These are phyloP conservation scores for Nicotiana attenuata DNA, from an alignment of 257 asterid genomes.

Conservation along the genomic window DNA sequence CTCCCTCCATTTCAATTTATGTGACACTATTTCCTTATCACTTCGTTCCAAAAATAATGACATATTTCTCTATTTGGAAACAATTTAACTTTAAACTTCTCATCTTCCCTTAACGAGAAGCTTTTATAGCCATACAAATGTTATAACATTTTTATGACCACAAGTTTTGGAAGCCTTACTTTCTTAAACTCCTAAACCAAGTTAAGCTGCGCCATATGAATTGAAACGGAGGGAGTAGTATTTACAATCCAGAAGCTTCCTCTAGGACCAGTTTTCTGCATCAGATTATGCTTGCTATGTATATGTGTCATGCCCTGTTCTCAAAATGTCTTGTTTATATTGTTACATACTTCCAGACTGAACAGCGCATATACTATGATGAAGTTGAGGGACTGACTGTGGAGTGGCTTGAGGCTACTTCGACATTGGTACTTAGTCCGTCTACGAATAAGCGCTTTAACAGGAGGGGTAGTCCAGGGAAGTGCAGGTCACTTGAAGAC, in stretches of 20 bases:
- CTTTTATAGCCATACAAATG: no score
- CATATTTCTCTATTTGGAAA: no score
- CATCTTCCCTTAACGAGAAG: no score
- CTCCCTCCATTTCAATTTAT: no score
- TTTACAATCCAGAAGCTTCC: background rate
- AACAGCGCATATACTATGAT: conserved; percentile 72
- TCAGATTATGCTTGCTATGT: background rate
- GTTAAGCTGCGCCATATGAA: no score
- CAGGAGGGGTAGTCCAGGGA: conserved; percentile 50
- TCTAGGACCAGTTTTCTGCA: background rate
- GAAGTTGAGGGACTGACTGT: conserved; percentile 69
- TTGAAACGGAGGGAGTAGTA: no score
- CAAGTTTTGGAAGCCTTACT: no score
- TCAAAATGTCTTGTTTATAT: background rate
- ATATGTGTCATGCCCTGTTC: background rate
- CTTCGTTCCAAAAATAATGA: no score
- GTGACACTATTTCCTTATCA: no score
- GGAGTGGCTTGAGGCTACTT: conserved; percentile 83
- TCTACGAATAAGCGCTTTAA: conserved; percentile 35
- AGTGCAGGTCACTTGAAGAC: conserved; percentile 51
- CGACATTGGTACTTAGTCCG: conserved; percentile 58
- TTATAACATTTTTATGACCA: no score
- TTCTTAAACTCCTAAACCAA: no score
- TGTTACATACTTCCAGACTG: conserved; percentile 36
- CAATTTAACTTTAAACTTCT: no score